Evolutionary conservation across 2,329 filamentous ascomycete genomes (phyloP).

Genomic region (Incumbomyces delicatus): DNA sequence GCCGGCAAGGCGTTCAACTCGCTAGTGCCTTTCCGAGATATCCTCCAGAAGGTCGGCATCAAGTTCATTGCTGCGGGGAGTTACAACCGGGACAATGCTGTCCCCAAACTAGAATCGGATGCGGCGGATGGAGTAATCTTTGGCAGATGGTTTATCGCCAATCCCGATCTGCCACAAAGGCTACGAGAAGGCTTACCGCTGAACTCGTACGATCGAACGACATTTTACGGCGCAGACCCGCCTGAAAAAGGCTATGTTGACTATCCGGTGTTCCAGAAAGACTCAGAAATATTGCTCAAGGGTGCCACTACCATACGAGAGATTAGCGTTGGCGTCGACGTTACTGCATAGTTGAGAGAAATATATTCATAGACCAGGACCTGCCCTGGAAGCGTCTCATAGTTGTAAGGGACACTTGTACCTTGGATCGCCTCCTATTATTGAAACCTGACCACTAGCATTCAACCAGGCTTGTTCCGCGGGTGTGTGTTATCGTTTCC

Average conservation of each 20-base stretch:
- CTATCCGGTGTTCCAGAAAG: conserved; percentile 10
- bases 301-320: no score
- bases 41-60: conserved; percentile 32
- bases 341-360: no score
- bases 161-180: conserved; percentile 8
- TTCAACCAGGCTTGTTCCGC: no score
- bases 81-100: conserved; percentile 30
- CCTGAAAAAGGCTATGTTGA: conserved; percentile 11
- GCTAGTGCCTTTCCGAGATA: conserved; percentile 6
- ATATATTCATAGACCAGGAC: no score
- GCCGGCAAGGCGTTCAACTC: not conserved
- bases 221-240: conserved; percentile 5
- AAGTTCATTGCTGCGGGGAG: conserved; percentile 44
- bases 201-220: conserved; percentile 7
- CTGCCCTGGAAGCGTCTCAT: no score
- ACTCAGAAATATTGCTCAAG: conserved; percentile 12
- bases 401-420: no score
- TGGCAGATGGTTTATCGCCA: conserved; percentile 9
- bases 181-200: conserved; percentile 8
- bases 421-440: no score
- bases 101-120: conserved; percentile 25
- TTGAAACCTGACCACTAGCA: no score
- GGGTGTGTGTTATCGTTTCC: no score
- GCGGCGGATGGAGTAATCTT: conserved; percentile 5
- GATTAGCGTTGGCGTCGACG: no score